Percentiles rank a stretch among this genome's conserved stretches.
phyloP scores from a whole-genome alignment of 768 basidiomycete species.

The Calocybe cyanea region DNA sequence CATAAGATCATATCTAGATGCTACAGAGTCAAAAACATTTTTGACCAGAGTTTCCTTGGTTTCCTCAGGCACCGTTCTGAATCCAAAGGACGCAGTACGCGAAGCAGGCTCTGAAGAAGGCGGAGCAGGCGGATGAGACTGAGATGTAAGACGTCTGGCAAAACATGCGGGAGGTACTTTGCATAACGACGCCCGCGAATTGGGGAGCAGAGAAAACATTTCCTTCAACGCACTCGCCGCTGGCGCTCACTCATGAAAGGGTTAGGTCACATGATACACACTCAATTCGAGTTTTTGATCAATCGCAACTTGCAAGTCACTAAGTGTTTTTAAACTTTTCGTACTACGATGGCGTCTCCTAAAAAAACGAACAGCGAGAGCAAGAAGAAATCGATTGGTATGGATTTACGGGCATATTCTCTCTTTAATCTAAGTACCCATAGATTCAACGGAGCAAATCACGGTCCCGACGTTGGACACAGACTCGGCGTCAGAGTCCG shows the following conservation, averaged over 20 bases:
- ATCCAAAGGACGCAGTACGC: constrained; percentile 86
- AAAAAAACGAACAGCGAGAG: constrained; percentile 35
- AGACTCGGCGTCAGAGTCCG: constrained; percentile 24
- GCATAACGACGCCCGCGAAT: constrained; percentile 5
- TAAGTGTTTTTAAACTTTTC: too few species aligned
- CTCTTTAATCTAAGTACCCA: not conserved
- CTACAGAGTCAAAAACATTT: constrained; percentile 92
- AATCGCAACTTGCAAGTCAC: too few species aligned
- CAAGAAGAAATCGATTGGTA: constrained; percentile 41
- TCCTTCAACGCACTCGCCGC: too few species aligned
- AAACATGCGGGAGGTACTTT: not conserved
- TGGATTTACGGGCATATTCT: not conserved
- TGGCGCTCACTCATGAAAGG: too few species aligned
- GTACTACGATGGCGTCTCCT: constrained; percentile 16
- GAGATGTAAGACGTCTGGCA: constrained; percentile 18
- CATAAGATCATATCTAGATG: constrained; percentile 95
- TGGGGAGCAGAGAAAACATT: constrained; percentile 14
- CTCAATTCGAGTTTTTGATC: too few species aligned
- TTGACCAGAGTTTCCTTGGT: constrained; percentile 89
- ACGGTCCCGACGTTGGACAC: constrained; percentile 3
- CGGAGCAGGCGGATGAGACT: constrained; percentile 10
- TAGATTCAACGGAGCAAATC: not conserved
- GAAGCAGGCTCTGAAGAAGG: constrained; percentile 15
- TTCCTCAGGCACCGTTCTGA: constrained; percentile 82
- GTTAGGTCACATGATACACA: too few species aligned